phyloP scores from a whole-genome alignment of 2,329 filamentous ascomycete species.

The Stachybotrys chartarum region DNA sequence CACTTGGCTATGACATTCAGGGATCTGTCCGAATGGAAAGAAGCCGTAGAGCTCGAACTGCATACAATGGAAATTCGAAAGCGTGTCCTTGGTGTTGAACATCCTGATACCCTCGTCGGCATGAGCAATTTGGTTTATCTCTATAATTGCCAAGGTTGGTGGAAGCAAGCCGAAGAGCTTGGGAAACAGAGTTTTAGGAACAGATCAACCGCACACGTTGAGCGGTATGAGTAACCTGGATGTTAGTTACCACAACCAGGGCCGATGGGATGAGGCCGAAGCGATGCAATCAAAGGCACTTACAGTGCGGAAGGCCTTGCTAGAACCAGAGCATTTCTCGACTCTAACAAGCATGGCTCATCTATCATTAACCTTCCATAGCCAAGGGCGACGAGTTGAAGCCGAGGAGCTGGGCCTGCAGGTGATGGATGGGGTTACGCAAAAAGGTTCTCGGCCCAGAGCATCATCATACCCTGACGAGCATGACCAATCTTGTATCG shows the following conservation, averaged over 20 bases:
- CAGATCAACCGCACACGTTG: neutral
- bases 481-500: neutral
- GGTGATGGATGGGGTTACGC: constrained; percentile 1
- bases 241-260: neutral
- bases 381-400: constrained; percentile 8
- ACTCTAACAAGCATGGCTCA: constrained; percentile 4
- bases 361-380: constrained; percentile 1
- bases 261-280: constrained; percentile 8
- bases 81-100: neutral
- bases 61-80: neutral
- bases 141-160: neutral
- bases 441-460: neutral
- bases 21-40: neutral
- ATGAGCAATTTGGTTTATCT: constrained; percentile 6
- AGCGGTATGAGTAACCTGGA: neutral
- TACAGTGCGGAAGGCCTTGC: constrained; percentile 3
- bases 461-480: neutral
- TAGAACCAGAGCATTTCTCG: constrained; percentile 4
- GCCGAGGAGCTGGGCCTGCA: constrained; percentile 7
- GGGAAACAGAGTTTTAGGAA: neutral
- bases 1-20: neutral
- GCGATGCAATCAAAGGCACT: constrained; percentile 4
- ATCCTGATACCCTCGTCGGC: constrained; percentile 3
- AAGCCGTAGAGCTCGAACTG: neutral
- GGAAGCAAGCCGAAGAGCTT: neutral